Evolutionary conservation across 1,284 basidiomycete species (phyloP), one percentile per base, ranked within the genome.

Genomic region (Clitocybe nebularis): DNA sequence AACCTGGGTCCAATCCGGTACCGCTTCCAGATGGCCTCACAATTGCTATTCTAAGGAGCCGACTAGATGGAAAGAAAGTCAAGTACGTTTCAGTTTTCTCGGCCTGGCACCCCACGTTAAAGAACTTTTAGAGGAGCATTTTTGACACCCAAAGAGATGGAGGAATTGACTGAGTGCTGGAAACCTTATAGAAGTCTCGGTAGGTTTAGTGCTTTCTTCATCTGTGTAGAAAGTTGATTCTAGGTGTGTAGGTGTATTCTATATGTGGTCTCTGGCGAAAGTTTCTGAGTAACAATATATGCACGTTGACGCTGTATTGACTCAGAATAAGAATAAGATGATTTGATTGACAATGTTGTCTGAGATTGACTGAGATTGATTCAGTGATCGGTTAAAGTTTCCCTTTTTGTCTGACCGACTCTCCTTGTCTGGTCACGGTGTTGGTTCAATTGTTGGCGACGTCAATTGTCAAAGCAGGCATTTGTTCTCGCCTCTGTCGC

Each of bases 91-190:
- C 35, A 13, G 35, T 9, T 21, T 5, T 9, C 33, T 13, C 14
- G 30, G 19, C 37, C 19, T 28, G 16, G 8, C 35, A 14, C 10
- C 19, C 28, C 32, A 25, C 33, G 11, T 21, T 24, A 39, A n/a
- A 46, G 21, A 29, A 19, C 21, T 13, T 41, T 7, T 44, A 91
- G 88, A 55, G 87, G 86, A 20, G 80, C 79, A 2, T 75, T 92
- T 48, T 68, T 93, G 45, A 85, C 86, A 0, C 88, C 89, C 2
- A 67, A 72, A 23, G 89, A 94, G 65, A 93, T 93, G 89, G 79
- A 85, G 50, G 76, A 73, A 19, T 64, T 94, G 42, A 89, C 89
- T 2, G 75, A 78, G 36, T 57, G 66, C 11, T 93, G 90, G 90
- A 74, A 70, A 53, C 91, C 91, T 1, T 94, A 89, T 58, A 69